Conservation (phyloP, 768 basidiomycete genomes). For the Cytidiella melzeri region DNA sequence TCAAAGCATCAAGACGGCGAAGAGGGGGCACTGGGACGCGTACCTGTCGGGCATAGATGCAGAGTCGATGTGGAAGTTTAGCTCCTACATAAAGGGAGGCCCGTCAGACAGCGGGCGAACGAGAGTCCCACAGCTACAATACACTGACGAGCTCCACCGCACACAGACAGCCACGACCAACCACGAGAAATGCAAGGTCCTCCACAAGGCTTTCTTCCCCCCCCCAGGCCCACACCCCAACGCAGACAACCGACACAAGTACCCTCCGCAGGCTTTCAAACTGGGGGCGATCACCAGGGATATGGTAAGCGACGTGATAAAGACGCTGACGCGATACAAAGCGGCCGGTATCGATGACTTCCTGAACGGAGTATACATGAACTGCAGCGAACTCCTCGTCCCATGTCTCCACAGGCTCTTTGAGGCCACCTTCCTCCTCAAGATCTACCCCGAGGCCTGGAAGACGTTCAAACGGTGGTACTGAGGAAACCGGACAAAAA, state of each 20-base stretch:
- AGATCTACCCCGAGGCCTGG: no score
- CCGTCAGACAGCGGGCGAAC: no score
- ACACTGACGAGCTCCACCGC: background rate
- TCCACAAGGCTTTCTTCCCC: conserved; percentile 28
- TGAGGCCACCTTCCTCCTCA: no score
- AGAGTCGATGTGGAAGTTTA: conserved; percentile 17
- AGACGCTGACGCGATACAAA: no score
- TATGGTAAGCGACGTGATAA: conserved; percentile 23
- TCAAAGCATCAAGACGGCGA: no score
- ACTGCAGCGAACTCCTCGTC: conserved; percentile 19
- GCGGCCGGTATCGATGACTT: no score
- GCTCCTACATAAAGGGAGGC: conserved; percentile 8
- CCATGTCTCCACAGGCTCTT: conserved; percentile 25
- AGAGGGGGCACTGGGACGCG: conserved; percentile 18
- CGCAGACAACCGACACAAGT: no score
- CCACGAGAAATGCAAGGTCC: conserved; percentile 17
- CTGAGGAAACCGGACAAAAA: no score
- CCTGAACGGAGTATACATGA: conserved; percentile 28
- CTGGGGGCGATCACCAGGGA: conserved; percentile 19
- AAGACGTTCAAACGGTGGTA: no score
- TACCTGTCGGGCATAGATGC: conserved; percentile 15
- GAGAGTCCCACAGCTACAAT: no score
- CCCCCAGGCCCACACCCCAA: no score
- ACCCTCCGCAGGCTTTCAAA: conserved; percentile 21
- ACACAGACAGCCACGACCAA: conserved; percentile 11